Evolutionary conservation across 495 filamentous ascomycete genomes (phyloP), one percentile per base, ranked within the genome.

Genomic region (Penicillium tannophilum): DNA sequence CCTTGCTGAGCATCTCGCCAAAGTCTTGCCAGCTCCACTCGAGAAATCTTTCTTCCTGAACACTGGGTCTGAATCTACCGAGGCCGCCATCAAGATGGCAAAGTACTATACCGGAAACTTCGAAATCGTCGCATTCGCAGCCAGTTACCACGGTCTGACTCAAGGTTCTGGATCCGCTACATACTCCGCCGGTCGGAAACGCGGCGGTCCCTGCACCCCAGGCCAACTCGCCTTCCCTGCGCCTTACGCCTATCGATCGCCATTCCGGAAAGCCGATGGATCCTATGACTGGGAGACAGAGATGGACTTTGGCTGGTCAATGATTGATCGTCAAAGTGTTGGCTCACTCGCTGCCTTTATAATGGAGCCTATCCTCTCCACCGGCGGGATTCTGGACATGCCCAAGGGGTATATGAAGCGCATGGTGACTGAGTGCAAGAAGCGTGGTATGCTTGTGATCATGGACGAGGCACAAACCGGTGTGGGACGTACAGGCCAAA

Each of bases 241-340:
- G 0, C 84, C 82, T 2, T 79, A 85, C 33, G 74, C 77, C 0
- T 86, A 85, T 56, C 76, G 83, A 1, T 84, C 77, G 0, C 62
- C 74, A 0, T 84, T 84, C 52, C 74, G 77, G 9, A 69, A 73
- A n/a, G 23, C 69, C 0, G 78, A 83, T 54, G 79, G 82, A 2
- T 73, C 73, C 0, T 82, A 86, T 43, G 83, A 85, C 64, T 86
- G 82, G 83, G 72, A 81, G 50, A 65, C 79, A 0, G 82, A 86
- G 62, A 65, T 86, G 46, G 77, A 83, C 2, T 84, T 77, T 52
- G 80, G 76, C 4, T 84, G 80, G 76, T 66, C 66, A 16, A 64
- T 84, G 63, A 72, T 86, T 10, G 82, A 84, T 56, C 66, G 70
- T 4, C 76, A 79, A 52, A 79, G 74, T n/a, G 74, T 72, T 30